Percentiles rank a stretch among this genome's conserved stretches.
Evolutionary conservation across 2,329 filamentous ascomycete genomes (phyloP).

Genomic region (Sclerotiophoma versabilis): DNA sequence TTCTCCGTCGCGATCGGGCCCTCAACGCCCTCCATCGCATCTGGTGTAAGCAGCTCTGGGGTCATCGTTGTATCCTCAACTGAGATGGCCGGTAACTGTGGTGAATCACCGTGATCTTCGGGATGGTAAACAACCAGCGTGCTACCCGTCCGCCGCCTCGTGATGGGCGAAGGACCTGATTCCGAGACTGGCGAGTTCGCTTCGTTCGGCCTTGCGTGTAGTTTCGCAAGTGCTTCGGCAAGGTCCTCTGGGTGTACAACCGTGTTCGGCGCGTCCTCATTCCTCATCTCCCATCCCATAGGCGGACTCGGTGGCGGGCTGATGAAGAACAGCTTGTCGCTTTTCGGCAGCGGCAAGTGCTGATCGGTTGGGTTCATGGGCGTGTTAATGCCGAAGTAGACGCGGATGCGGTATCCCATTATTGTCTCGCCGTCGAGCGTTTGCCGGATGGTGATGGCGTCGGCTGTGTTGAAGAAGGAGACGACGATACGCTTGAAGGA

Average conservation of each 20-base stretch:
- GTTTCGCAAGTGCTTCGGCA: conserved; percentile 61
- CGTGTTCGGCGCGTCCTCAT: conserved; percentile 71
- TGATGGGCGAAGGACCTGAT: conserved; percentile 31
- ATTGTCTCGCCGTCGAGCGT: conserved; percentile 77
- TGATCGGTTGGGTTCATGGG: conserved; percentile 50
- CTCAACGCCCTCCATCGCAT: conserved; percentile 45
- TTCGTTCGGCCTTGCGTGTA: conserved; percentile 53
- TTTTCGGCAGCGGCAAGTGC: conserved; percentile 57
- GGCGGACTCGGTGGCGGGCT: conserved; percentile 69
- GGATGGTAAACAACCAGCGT: conserved; percentile 70
- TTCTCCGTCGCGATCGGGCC: conserved; percentile 45
- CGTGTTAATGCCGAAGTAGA: conserved; percentile 50
- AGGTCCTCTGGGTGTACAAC: conserved; percentile 70
- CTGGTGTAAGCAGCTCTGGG: conserved; percentile 56
- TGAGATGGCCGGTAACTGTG: conserved; percentile 67
- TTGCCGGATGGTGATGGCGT: conserved; percentile 73
- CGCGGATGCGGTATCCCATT: conserved; percentile 64
- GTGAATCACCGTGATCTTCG: conserved; percentile 66
- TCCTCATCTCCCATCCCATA: conserved; percentile 69
- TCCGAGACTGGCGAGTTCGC: conserved; percentile 32
- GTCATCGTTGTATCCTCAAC: conserved; percentile 66
- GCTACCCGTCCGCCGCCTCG: conserved; percentile 56
- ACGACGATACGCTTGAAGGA: conserved; percentile 83
- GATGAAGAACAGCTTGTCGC: conserved; percentile 71
- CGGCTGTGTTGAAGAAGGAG: conserved; percentile 74